Conservation (phyloP, 306 rosid species). For the Adenanthera pavonina region DNA sequence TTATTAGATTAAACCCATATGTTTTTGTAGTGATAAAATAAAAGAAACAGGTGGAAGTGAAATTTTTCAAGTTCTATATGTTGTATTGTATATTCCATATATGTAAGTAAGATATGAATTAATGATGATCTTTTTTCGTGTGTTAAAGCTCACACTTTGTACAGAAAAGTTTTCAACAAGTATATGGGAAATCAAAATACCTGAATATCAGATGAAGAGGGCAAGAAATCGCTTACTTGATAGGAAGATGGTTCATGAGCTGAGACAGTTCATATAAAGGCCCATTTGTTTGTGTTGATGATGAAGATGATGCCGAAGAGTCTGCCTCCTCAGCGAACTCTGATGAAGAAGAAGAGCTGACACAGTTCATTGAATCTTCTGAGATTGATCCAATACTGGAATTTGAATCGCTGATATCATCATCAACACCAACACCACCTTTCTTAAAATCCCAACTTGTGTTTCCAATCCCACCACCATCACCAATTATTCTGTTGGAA, state of each 20-base stretch:
- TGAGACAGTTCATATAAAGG: slow-evolving; percentile 84
- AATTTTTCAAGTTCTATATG: too few relatives aligned
- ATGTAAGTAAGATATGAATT: too few relatives aligned
- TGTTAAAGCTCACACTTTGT: too few relatives aligned
- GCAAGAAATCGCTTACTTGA: slow-evolving; percentile 59
- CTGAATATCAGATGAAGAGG: not conserved
- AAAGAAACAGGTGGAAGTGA: too few relatives aligned
- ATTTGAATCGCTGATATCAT: slow-evolving; percentile 40
- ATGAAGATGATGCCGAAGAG: slow-evolving; percentile 50
- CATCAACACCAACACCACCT: slow-evolving; percentile 6
- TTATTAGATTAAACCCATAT: too few relatives aligned
- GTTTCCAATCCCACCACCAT: slow-evolving; percentile 22
- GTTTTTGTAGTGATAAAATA: too few relatives aligned
- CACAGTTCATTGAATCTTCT: slow-evolving; percentile 57
- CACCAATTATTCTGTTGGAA: slow-evolving; percentile 36
- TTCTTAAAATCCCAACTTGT: slow-evolving; percentile 46
- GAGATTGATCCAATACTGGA: slow-evolving; percentile 48
- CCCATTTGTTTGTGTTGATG: slow-evolving; percentile 52
- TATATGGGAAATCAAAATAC: too few relatives aligned
- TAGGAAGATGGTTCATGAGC: slow-evolving; percentile 76
- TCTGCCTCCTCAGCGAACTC: slow-evolving; percentile 64
- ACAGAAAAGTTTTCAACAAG: too few relatives aligned
- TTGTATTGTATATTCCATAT: too few relatives aligned
- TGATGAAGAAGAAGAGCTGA: slow-evolving; percentile 56
- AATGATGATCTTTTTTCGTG: too few relatives aligned